Percentiles rank a stretch among this genome's conserved stretches.
Conservation (phyloP, 495 filamentous ascomycete genomes). For the Durotheca rogersii region DNA sequence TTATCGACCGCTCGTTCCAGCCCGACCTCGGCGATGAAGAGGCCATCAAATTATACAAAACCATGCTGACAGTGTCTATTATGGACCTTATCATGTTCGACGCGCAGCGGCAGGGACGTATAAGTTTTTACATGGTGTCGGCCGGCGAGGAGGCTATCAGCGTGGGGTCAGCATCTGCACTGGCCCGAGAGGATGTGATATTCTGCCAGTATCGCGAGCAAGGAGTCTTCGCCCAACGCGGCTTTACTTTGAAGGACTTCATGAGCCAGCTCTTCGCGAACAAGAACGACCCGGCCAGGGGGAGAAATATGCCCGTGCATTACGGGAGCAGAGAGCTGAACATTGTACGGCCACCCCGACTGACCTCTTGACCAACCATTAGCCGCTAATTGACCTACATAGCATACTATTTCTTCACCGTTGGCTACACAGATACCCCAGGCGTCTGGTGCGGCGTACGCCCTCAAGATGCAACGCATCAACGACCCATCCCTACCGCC, state of each 20-base stretch:
- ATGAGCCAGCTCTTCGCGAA: slow-evolving; percentile 98
- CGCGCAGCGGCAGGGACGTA: slow-evolving; percentile 72
- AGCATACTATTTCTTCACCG: slow-evolving; percentile 93
- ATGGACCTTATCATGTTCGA: slow-evolving; percentile 97
- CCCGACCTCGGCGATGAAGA: slow-evolving; percentile 69
- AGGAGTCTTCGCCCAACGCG: slow-evolving; percentile 85
- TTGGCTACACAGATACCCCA: slow-evolving; percentile 96
- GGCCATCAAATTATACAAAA: slow-evolving; percentile 61
- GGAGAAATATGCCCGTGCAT: slow-evolving; percentile 97
- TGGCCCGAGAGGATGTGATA: slow-evolving; percentile 80
- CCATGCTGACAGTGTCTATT: slow-evolving; percentile 74
- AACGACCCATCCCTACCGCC: slow-evolving; percentile 64
- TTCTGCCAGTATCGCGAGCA: slow-evolving; percentile 96
- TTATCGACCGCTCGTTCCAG: slow-evolving; percentile 67
- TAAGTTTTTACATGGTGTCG: slow-evolving; percentile 98
- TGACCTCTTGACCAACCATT: neutral
- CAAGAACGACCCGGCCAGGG: slow-evolving; percentile 71
- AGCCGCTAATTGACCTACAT: neutral
- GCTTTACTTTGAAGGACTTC: slow-evolving; percentile 82
- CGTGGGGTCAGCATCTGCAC: slow-evolving; percentile 79
- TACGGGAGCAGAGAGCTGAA: slow-evolving; percentile 83
- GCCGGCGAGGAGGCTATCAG: slow-evolving; percentile 95
- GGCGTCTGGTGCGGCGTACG: slow-evolving; percentile 90
- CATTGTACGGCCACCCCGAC: slow-evolving; percentile 56
- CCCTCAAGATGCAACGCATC: slow-evolving; percentile 79